These are phyloP conservation scores for Poa pratensis DNA, from an alignment of 176 grass and related monocot genomes.

Conservation along the genomic window DNA sequence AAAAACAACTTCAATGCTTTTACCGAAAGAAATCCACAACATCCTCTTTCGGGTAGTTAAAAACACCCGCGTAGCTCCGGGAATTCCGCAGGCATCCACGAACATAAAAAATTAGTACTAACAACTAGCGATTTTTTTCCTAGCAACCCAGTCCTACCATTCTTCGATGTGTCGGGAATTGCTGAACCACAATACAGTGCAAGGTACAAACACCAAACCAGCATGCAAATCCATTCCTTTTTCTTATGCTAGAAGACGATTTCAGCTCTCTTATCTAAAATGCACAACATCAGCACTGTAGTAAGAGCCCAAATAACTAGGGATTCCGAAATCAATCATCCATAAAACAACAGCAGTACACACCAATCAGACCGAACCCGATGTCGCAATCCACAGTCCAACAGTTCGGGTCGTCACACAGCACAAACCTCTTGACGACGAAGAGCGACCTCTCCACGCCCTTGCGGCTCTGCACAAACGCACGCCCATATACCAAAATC, in stretches of 20 bases:
- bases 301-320: not conserved
- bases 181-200: not conserved
- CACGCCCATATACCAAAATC: not conserved
- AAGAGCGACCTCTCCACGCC: constrained; percentile 71
- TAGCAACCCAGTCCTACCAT: not conserved
- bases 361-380: not conserved
- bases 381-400: not conserved
- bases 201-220: not conserved
- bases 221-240: not conserved
- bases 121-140: not conserved
- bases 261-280: not conserved
- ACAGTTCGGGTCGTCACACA: not conserved
- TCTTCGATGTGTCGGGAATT: not conserved
- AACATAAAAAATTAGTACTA: not conserved
- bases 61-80: not conserved
- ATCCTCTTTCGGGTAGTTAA: too few relatives aligned
- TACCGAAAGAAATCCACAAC: too few relatives aligned
- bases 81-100: constrained; percentile 7
- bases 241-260: not conserved
- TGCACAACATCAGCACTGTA: not conserved
- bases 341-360: not conserved
- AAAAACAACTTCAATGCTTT: too few relatives aligned
- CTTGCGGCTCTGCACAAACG: constrained; percentile 52
- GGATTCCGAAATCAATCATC: not conserved
- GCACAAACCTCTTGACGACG: constrained; percentile 67